Conservation (phyloP, 768 basidiomycete genomes). For the Termitomyces sp. region DNA sequence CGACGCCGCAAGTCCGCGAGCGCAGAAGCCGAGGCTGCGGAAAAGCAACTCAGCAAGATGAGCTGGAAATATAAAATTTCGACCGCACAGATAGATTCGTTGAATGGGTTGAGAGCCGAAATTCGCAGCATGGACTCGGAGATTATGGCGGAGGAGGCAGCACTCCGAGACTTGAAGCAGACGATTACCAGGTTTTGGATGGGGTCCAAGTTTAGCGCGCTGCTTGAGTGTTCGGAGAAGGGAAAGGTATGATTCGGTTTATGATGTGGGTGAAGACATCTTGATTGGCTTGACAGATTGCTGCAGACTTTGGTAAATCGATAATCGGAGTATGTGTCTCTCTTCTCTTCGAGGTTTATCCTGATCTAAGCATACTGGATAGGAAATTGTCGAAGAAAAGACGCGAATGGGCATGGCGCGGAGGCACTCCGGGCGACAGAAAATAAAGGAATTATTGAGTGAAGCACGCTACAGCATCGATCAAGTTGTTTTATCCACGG, state of each 20-base stretch:
- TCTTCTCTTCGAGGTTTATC: not conserved
- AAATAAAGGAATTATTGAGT: slow-evolving; percentile 52
- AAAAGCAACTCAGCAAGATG: slow-evolving; percentile 90
- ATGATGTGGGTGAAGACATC: not conserved
- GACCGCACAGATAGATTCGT: slow-evolving; percentile 59
- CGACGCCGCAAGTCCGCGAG: slow-evolving; percentile 61
- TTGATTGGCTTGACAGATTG: slow-evolving; percentile 30
- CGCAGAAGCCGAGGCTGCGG: slow-evolving; percentile 74
- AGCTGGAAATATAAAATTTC: slow-evolving; percentile 84
- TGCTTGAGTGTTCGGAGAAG: slow-evolving; percentile 82
- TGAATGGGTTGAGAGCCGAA: slow-evolving; percentile 69
- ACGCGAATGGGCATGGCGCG: slow-evolving; percentile 79
- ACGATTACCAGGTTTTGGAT: slow-evolving; percentile 62
- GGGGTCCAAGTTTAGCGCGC: slow-evolving; percentile 82
- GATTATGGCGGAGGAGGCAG: slow-evolving; percentile 78
- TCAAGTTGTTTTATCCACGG: slow-evolving; percentile 43
- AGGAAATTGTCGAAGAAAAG: slow-evolving; percentile 79
- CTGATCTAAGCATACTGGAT: not conserved
- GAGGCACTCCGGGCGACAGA: slow-evolving; percentile 62
- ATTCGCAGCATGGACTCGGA: slow-evolving; percentile 76
- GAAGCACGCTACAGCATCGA: slow-evolving; percentile 57
- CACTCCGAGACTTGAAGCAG: slow-evolving; percentile 81
- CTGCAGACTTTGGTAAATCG: slow-evolving; percentile 50
- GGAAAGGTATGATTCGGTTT: slow-evolving; percentile 39
- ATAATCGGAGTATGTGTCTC: slow-evolving; percentile 37